Conservation (phyloP, 805 yeast genomes). For the Candida peoriensis region DNA sequence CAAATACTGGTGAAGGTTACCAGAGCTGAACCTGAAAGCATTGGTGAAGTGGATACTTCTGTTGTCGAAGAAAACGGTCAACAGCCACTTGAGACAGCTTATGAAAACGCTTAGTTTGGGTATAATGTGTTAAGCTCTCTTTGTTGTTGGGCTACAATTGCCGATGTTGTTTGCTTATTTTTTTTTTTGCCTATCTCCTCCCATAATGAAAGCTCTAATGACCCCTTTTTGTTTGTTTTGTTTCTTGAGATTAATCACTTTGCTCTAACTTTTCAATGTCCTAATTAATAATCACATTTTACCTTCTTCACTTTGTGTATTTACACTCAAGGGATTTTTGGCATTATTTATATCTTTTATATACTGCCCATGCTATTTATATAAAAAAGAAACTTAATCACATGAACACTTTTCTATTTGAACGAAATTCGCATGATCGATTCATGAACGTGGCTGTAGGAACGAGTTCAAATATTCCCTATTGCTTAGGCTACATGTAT, state of each 20-base stretch:
- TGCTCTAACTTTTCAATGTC: background rate
- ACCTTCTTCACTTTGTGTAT: no score
- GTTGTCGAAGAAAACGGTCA: constrained; percentile 11
- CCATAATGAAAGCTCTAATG: background rate
- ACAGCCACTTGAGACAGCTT: constrained; percentile 11
- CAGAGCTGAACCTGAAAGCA: background rate
- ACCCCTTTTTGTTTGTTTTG: no score
- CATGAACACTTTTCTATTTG: no score
- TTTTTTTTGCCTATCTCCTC: background rate
- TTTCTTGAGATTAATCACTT: background rate
- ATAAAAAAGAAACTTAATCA: no score
- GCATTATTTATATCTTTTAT: no score
- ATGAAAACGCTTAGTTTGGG: constrained; percentile 4
- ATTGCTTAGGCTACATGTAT: no score
- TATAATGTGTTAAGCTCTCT: background rate
- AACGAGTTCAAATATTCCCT: no score
- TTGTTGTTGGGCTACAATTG: background rate
- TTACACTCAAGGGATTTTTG: no score
- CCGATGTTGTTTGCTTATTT: background rate
- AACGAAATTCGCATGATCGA: no score
- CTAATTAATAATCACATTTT: background rate
- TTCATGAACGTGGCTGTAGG: no score
- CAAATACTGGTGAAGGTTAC: constrained; percentile 8
- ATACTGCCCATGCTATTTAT: no score
- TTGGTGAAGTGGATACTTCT: constrained; percentile 3